A percentile compares a stretch with the other conserved stretches of the same genome.
These are phyloP conservation scores for Ogataea trehaloabstinens DNA, from an alignment of 805 yeast genomes.

Conservation along the genomic window DNA sequence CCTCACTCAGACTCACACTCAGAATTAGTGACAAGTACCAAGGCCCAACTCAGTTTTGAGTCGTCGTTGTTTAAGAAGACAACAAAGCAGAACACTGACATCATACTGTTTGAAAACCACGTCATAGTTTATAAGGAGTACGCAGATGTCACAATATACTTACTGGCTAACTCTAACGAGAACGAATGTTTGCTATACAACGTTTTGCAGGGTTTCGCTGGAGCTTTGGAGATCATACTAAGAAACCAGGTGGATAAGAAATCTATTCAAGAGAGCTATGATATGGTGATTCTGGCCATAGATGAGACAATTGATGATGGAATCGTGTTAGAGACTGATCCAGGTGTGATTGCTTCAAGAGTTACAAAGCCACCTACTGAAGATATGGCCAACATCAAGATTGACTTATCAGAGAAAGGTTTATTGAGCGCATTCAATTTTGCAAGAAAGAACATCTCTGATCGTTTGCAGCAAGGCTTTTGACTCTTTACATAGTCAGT, in stretches of 20 bases:
- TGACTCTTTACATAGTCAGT: slow-evolving; percentile 9
- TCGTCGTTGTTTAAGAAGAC: slow-evolving; percentile 67
- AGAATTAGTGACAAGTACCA: slow-evolving; percentile 32
- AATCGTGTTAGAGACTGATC: slow-evolving; percentile 84
- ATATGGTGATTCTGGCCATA: slow-evolving; percentile 77
- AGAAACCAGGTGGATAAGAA: slow-evolving; percentile 72
- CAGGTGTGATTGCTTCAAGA: slow-evolving; percentile 81
- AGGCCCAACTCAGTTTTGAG: slow-evolving; percentile 79
- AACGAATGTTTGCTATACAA: slow-evolving; percentile 80
- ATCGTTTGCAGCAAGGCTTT: slow-evolving; percentile 40
- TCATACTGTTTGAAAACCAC: slow-evolving; percentile 74
- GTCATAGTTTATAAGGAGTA: slow-evolving; percentile 84
- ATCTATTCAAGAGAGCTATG: slow-evolving; percentile 78
- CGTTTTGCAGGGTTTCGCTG: slow-evolving; percentile 72
- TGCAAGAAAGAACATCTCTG: slow-evolving; percentile 67
- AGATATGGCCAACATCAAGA: slow-evolving; percentile 56
- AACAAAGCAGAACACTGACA: slow-evolving; percentile 76
- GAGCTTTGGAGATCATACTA: slow-evolving; percentile 75
- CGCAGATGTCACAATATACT: slow-evolving; percentile 68
- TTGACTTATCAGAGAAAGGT: slow-evolving; percentile 73
- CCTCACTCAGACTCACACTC: slow-evolving; percentile 46
- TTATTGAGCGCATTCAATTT: slow-evolving; percentile 82
- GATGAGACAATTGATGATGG: slow-evolving; percentile 96
- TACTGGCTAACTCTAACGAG: slow-evolving; percentile 76
- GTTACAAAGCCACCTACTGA: slow-evolving; percentile 83